Base-by-base conservation (phyloP, 352 stramenopile genomes). In the Phytopythium oedochilum region DNA sequence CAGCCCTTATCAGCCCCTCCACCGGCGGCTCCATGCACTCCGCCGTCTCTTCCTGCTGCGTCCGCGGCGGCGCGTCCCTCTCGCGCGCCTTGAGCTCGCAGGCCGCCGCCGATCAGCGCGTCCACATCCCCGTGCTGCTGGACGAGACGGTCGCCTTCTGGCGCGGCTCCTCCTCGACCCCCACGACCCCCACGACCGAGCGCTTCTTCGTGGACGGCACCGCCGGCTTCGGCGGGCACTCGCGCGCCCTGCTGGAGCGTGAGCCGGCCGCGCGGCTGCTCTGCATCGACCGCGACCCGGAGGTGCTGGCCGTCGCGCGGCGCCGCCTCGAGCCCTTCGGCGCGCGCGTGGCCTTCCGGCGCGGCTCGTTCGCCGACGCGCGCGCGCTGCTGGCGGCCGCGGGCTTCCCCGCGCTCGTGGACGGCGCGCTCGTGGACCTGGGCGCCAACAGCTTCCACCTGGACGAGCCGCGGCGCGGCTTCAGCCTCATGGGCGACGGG, bases 371-470 rank as follows among this genome's bases (percentile, higher is more conserved):
- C 63, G 68, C 65, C 22, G 68, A 89, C 20, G 63, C 91, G 14
- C 32, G 48, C 0, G 51, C 32, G 6, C 73, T 85, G 45, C 64
- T 93, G 43, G 34, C 56, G 0, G 44, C 51, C 20, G 61, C 62
- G 15, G 64, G 58, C 8, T 89, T 91, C 44, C 75, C 77, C 5
- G 29, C 50, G 9, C 44, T 75, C 39, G 81, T 91, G 5, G 71
- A 86, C 40, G 83, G 83, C 36, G 79, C 89, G 53, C 64, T 89
- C 43, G 78, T 93, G 29, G 83, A 93, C 59, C 72, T 93, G 11
- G 83, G 83, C 11, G 83, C 79, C 29, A 93, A 93, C 55, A 93
- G 83, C 60, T 89, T 86, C 53, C 83, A 93, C 66, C 88, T 92
- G 49, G 83, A 93, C 53, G 67, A 77, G 44, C 61, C 73, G 11